Evolutionary conservation across 345 rosid species (phyloP), one percentile per base, ranked within the genome.

Genomic region (Syzygium aromaticum): DNA sequence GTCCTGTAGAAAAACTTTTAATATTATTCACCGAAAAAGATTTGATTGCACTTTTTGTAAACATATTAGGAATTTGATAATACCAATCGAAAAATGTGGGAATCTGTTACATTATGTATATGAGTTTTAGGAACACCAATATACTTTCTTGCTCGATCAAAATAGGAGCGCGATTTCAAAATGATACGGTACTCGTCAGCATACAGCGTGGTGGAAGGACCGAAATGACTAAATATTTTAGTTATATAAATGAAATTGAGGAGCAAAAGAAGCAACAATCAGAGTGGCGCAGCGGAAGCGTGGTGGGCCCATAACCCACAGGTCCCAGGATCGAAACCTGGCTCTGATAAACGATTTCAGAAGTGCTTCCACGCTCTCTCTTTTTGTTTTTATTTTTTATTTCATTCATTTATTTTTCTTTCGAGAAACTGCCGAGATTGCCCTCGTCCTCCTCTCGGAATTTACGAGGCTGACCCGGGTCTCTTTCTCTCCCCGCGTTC

Each of bases 271-370:
- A 17, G 0, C 7, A 33, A 67, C 23, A 94, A 95, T 94, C 95
- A 95, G 94, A 96, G 95, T 95, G 95, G 95, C 93, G 95, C 94
- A 93, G 96, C 93, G 95, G 94, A 95, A 93, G 95, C 94, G 93
- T 93, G 94, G 94, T 93, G 94, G 95, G 93, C 95, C 96, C 93
- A 93, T 94, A 94, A 93, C 94, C 95, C 95, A 95, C 93, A 94
- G 94, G 93, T 93, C 92, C 94, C 92, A 89, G 93, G 96, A 94
- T 95, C 95, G 95, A 93, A 95, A 94, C 94, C 94, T 91, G 94
- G 92, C 92, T 91, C 92, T 92, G 94, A 92, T 91, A 93, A 0
- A n/a, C 12, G 10, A 0, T 0, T 19, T 73, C 49, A 33, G 80
- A 73, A 33, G 80, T 9, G 80, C 80, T 73, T 73, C 25, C 80